These are phyloP conservation scores for Yarrowia bubula DNA, from an alignment of 805 yeast genomes.

Conservation along the genomic window DNA sequence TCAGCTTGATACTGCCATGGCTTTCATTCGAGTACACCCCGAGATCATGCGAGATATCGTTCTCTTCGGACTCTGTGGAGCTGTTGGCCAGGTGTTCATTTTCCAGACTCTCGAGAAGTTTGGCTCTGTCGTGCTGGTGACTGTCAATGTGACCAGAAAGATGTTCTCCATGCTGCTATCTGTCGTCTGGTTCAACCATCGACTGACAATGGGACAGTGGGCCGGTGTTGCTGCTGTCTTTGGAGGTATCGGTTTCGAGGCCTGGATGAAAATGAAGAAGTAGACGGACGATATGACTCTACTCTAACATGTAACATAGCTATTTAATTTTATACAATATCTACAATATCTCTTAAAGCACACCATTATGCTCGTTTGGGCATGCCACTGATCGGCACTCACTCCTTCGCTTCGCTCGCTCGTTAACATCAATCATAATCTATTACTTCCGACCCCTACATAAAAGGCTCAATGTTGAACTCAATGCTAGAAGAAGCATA, in stretches of 20 bases:
- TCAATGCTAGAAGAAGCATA: constrained; percentile 91
- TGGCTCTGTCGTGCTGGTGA: constrained; percentile 80
- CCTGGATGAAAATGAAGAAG: constrained; percentile 46
- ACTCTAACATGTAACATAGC: constrained; percentile 1
- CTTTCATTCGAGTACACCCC: constrained; percentile 53
- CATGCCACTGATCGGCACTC: no score
- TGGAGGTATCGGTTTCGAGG: constrained; percentile 81
- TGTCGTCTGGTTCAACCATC: constrained; percentile 83
- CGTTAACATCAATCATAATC: neutral
- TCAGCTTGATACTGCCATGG: constrained; percentile 51
- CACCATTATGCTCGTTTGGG: no score
- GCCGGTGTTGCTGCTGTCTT: constrained; percentile 75
- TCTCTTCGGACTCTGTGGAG: constrained; percentile 73
- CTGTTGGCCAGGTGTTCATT: constrained; percentile 92
- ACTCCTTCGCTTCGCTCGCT: neutral
- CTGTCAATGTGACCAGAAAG: constrained; percentile 93
- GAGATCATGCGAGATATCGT: constrained; percentile 57
- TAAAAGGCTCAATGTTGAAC: constrained; percentile 82
- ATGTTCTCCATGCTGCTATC: constrained; percentile 93
- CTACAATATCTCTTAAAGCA: neutral
- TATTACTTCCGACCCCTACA: constrained; percentile 35
- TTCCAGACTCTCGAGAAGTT: constrained; percentile 79
- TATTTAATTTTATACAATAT: neutral
- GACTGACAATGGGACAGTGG: constrained; percentile 65
- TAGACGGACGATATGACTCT: neutral